phyloP scores from a whole-genome alignment of 208 protist genomes.

The Leishmania aethiopica region DNA sequence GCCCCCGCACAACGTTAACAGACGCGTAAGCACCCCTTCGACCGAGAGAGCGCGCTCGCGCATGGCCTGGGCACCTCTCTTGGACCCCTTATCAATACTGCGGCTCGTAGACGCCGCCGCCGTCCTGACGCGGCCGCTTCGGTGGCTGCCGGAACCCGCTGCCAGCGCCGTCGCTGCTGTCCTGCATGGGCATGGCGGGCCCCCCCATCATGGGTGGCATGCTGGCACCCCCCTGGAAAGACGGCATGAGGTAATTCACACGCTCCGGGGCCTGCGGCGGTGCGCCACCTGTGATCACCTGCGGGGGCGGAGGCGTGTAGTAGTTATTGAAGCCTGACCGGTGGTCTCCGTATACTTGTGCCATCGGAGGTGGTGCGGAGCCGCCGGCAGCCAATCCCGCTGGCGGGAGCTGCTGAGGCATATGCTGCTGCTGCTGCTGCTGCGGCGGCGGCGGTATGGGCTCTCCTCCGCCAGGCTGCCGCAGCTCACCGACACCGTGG shows the following conservation, averaged over 20 bases:
- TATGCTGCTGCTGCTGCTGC: neutral
- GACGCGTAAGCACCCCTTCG: neutral
- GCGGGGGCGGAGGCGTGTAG: neutral
- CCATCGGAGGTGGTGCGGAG: neutral
- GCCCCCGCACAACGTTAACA: neutral
- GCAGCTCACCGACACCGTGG: constrained; percentile 69
- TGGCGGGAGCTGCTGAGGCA: neutral
- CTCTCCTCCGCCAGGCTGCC: constrained; percentile 14
- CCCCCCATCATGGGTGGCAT: constrained; percentile 27
- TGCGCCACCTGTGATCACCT: neutral
- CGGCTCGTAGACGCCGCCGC: constrained; percentile 27
- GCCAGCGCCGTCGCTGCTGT: neutral
- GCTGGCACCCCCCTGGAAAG: constrained; percentile 9
- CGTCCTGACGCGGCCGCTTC: constrained; percentile 32
- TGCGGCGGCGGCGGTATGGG: neutral
- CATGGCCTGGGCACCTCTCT: neutral
- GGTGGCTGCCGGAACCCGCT: constrained; percentile 33
- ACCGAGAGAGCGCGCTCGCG: too few relatives aligned
- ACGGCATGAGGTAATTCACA: constrained; percentile 27
- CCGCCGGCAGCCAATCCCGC: neutral
- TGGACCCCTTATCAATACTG: constrained; percentile 17
- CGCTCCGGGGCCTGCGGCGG: constrained; percentile 17
- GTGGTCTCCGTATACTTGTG: constrained; percentile 8
- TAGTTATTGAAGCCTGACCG: neutral
- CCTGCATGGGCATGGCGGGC: neutral